Base-by-base conservation (phyloP, 345 rosid species). In the Salix suchowensis region DNA sequence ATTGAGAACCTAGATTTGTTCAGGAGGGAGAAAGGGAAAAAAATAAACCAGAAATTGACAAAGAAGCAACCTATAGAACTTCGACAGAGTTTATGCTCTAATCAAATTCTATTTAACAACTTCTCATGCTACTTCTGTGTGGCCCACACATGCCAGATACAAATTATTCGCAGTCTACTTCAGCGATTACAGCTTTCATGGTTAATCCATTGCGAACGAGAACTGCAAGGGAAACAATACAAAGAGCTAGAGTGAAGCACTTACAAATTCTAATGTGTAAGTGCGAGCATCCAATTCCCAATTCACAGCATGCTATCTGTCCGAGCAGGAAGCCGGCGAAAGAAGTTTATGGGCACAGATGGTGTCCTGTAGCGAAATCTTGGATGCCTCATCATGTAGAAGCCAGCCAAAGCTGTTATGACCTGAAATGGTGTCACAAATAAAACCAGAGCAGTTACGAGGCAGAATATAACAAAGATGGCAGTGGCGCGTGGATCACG, bases 391-490 rank as follows among this genome's bases (percentile, higher is more conserved):
- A 81, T 81, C 28, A 65, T 26, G 60, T 62, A 81, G 76, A 81
- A 81, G 32, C 84, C 84, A 15, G 81, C 71, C 65, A 81, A 55
- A 69, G 78, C 84, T 52, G 78, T 81, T 61, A 81, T n/a, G 14
- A 77, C 84, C 78, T 77, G 84, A 65, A 81, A 68, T 74, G 84
- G 84, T n/a, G 84, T 81, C n/a, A 74, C 81, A 72, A 81, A 81
- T 61, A 81, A 58, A 40, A 81, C 81, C 30, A 81, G 64, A 0
- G 84, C 78, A 64, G 81, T 81, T 21, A 77, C 70, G n/a, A 81
- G 72, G 76, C 76, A 81, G 68, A 77, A 77, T 36, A 74, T 15
- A 24, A 81, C 60, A 36, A 73, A 81, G 46, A 81, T 74, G 52
- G 81, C 78, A 39, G 81, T 64, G 21, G 84, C 84, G 13, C 84